Evolutionary conservation across 345 rosid species (phyloP).

Genomic region (Ailanthus altissimus): DNA sequence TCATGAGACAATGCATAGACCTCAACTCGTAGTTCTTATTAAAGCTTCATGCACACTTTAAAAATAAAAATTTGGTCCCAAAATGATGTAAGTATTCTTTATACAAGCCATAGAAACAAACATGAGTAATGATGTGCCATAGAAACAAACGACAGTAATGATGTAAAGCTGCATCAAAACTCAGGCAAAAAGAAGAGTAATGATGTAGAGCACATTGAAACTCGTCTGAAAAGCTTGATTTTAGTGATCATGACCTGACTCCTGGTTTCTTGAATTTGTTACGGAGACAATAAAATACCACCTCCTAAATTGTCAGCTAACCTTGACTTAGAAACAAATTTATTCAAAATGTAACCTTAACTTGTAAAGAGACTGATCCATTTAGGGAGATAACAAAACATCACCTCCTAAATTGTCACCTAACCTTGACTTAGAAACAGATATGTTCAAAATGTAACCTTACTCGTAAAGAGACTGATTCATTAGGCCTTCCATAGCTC

Average conservation of each 20-base stretch:
- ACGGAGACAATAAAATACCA: background rate
- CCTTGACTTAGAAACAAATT: background rate
- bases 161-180: background rate
- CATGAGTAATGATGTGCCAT: background rate
- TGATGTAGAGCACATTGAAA: background rate
- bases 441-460: background rate
- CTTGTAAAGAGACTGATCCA: background rate
- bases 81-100: background rate
- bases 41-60: constrained; percentile 1
- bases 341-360: background rate
- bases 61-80: background rate
- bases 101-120: background rate
- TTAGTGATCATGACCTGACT: background rate
- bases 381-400: background rate
- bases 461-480: background rate
- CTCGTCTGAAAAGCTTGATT: background rate
- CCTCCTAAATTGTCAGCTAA: background rate
- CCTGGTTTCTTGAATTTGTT: background rate
- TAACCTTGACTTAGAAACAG: background rate
- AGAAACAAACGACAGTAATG: background rate
- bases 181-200: constrained; percentile 5
- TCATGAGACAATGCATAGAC: background rate
- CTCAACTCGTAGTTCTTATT: background rate
- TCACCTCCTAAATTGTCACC: background rate
- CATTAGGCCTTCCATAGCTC: background rate